Evolutionary conservation across 2,329 filamentous ascomycete species (phyloP), one percentile per base, ranked within the genome.

Genomic region (Colletotrichum theobromicola): DNA sequence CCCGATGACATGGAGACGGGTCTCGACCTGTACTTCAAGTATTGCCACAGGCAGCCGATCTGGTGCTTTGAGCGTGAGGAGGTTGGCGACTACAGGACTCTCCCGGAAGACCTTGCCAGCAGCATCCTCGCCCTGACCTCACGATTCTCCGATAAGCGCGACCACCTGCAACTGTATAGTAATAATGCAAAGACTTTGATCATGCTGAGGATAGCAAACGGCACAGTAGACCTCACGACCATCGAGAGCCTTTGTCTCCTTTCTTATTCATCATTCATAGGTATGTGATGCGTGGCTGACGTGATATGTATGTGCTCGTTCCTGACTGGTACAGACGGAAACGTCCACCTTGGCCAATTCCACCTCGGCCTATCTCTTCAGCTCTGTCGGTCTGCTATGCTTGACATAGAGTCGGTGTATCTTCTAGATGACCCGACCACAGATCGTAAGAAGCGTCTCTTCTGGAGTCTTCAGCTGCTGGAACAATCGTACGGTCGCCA

Each of bases 201-300:
- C 76, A 89, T 89, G 87, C 82, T 88, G 7, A 86, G 87, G 24
- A 85, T 89, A 42, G 87, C 88, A 1, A 88, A 88, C 72, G 88
- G 88, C 4, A 85, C 86, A 0, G 88, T 89, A 4, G 85, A 87
- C 65, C 79, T 89, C 3, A 81, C 84, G 18, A 89, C 87, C 0
- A 86, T 89, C 4, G 87, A 89, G 76, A 88, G 87, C 76, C 76
- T 89, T 9, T 89, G 88, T 78, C 79, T 89, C 6, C 82, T 89
- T 2, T 85, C 87, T 0, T 89, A 87, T 60, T 87, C 86, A 4
- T 86, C 84, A 1, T 89, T 89, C 70, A 84, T 88, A 67, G 87
- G 88, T 87, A 84, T 42, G 78, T 15, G 3, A 21, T 21, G 24
- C 5, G 5, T 4, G 8, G 16, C 24, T 66, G 46, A 62, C 15